phyloP scores from a whole-genome alignment of 352 stramenopile genomes.

The Globisporangium barbulae region DNA sequence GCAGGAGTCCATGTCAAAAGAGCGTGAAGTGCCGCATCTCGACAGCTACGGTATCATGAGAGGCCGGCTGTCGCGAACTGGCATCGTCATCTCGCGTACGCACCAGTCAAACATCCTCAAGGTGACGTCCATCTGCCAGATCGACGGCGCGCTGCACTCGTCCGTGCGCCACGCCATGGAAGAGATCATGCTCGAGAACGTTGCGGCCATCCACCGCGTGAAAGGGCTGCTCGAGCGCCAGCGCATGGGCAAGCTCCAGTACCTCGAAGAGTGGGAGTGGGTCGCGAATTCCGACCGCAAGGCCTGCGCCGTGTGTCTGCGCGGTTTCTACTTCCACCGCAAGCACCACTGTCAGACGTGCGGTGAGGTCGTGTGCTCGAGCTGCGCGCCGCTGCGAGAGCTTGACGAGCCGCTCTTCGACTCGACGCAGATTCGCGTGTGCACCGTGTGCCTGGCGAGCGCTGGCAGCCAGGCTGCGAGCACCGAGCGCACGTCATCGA shows the following conservation, averaged over 20 bases:
- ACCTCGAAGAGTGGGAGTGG: constrained; percentile 80
- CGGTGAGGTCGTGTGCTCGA: constrained; percentile 75
- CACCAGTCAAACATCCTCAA: constrained; percentile 69
- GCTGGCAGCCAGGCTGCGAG: constrained; percentile 26
- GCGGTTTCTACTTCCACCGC: constrained; percentile 74
- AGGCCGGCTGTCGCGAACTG: constrained; percentile 51
- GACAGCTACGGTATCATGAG: constrained; percentile 62
- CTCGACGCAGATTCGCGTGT: constrained; percentile 65
- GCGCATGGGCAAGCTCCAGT: constrained; percentile 69
- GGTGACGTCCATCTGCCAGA: constrained; percentile 68
- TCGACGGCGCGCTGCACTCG: constrained; percentile 47
- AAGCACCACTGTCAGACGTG: constrained; percentile 77
- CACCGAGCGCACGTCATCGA: constrained; percentile 35
- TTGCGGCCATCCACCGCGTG: constrained; percentile 49
- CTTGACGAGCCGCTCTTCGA: constrained; percentile 69
- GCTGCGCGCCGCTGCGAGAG: constrained; percentile 64
- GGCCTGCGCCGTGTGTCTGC: constrained; percentile 74
- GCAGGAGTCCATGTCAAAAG: constrained; percentile 62
- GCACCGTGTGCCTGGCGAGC: constrained; percentile 58
- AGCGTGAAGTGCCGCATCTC: constrained; percentile 62
- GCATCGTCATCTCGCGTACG: constrained; percentile 74
- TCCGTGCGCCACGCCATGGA: constrained; percentile 41
- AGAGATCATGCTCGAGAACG: constrained; percentile 65
- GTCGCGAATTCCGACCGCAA: constrained; percentile 67
- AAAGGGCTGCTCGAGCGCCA: constrained; percentile 67